Base-by-base conservation (phyloP, 306 rosid species). In the Cyclanthera cordifolia region DNA sequence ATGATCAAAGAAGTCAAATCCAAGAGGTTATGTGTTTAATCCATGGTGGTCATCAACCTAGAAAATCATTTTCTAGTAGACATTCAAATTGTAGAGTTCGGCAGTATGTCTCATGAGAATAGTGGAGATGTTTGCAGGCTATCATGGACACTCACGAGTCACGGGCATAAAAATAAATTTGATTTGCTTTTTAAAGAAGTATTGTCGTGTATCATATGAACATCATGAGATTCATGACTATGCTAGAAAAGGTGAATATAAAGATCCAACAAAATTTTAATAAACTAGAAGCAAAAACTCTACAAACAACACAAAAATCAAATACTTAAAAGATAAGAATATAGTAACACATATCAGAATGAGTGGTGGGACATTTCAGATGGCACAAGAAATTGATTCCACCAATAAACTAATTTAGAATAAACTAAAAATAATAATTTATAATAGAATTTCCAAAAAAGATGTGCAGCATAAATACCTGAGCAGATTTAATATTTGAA, bases 361-460 rank as follows among this genome's bases (percentile, higher is more conserved):
- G 9, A 64, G 12, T 4, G 5, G 12, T 4, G 5, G 10, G 19
- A 43, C 70, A 43, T 23, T 45, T 43, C 52, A 43, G 52, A 23
- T n/a, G 14, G 53, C 69, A 43, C 68, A 21, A 41, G n/a, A 43
- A 64, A 64, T 19, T 37, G 68, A 19, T 7, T 61, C 32, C 6
- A 64, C 47, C 32, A 64, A 64, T 21, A 39, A 11, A 64, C 19
- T 13, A 64, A 43, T 64, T 64, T 43, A 43, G 53, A 64, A 37
- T 37, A 34, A 5, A n/a, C n/a, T n/a, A n/a, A n/a, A n/a, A n/a
- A n/a, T n/a, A n/a, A n/a, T n/a, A n/a, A n/a, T n/a, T n/a, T n/a
- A n/a, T n/a, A n/a, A n/a, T n/a, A 27, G 30, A 11, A 61, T 32
- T 34, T 17, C 25, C 37, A 16, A 11, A 63, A 63, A 41, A 12